Conservation (phyloP, 2,329 filamentous ascomycete species). For the Elsinoe perseae region DNA sequence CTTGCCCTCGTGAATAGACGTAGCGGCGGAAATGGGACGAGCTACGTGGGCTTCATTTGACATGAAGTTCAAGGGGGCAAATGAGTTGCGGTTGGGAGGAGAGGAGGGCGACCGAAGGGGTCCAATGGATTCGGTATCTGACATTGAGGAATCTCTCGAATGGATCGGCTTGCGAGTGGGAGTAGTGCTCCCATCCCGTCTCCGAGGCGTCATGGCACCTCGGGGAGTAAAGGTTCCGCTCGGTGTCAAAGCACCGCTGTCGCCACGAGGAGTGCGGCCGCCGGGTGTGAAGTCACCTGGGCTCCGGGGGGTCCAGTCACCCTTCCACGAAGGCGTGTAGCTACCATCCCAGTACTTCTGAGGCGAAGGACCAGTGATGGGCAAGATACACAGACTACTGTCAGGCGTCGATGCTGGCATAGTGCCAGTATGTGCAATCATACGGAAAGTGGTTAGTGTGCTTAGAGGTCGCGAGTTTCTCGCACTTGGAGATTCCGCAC, state of each 20-base stretch:
- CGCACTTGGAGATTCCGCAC: constrained; percentile 1
- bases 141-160: constrained; percentile 10
- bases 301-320: constrained; percentile 13
- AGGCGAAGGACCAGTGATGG: constrained; percentile 14
- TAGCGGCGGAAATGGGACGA: constrained; percentile 15
- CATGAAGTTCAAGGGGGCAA: constrained; percentile 15
- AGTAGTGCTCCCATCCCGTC: constrained; percentile 5
- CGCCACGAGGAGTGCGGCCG: constrained; percentile 3
- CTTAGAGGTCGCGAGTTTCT: constrained; percentile 2
- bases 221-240: constrained; percentile 2
- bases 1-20: constrained; percentile 12
- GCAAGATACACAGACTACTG: constrained; percentile 14
- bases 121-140: constrained; percentile 11
- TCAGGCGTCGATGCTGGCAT: constrained; percentile 11
- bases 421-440: constrained; percentile 15
- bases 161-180: background rate
- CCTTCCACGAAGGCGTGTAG: constrained; percentile 14
- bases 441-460: constrained; percentile 12
- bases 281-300: constrained; percentile 14
- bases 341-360: constrained; percentile 15
- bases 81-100: constrained; percentile 2
- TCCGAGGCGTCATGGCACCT: background rate
- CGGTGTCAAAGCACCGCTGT: background rate
- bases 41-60: constrained; percentile 14
- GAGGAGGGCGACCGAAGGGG: background rate